Percentiles rank a stretch among this genome's conserved stretches.
These are phyloP conservation scores for Trichoderma sp. DNA, from an alignment of 2,329 filamentous ascomycete species.

Conservation along the genomic window DNA sequence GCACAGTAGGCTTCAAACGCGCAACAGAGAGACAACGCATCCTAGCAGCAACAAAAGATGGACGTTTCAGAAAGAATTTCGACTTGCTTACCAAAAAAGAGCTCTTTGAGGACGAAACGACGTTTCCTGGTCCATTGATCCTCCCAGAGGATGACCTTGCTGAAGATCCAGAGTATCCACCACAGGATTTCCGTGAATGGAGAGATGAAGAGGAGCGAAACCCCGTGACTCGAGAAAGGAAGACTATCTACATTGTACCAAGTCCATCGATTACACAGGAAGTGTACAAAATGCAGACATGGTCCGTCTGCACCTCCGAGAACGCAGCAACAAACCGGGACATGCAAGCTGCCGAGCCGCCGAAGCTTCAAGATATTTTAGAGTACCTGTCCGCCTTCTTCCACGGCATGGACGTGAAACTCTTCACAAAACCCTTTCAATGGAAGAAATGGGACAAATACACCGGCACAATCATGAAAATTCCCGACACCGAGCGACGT, in stretches of 20 bases:
- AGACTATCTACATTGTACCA: constrained; percentile 56
- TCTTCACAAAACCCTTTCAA: constrained; percentile 40
- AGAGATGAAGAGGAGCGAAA: constrained; percentile 48
- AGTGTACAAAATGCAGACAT: constrained; percentile 43
- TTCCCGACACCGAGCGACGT: constrained; percentile 25
- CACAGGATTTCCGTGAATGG: constrained; percentile 58
- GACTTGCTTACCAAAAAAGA: too few relatives aligned
- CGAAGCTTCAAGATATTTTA: constrained; percentile 34
- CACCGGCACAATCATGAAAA: background rate
- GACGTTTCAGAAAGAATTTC: constrained; percentile 26
- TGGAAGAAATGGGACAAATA: constrained; percentile 52
- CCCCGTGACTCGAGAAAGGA: constrained; percentile 45
- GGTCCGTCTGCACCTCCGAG: constrained; percentile 33
- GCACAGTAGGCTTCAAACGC: constrained; percentile 33
- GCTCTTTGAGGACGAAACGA: constrained; percentile 26
- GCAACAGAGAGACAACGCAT: constrained; percentile 31
- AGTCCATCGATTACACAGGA: constrained; percentile 43
- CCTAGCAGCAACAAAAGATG: constrained; percentile 31
- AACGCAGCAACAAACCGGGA: constrained; percentile 28
- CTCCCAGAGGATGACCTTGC: constrained; percentile 62
- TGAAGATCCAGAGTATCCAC: constrained; percentile 50
- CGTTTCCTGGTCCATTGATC: constrained; percentile 61
- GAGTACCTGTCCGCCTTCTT: constrained; percentile 51
- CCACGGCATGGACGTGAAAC: constrained; percentile 52
- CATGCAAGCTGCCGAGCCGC: constrained; percentile 25